phyloP scores from a whole-genome alignment of 768 basidiomycete species.

The Infundibulicybe gibba region DNA sequence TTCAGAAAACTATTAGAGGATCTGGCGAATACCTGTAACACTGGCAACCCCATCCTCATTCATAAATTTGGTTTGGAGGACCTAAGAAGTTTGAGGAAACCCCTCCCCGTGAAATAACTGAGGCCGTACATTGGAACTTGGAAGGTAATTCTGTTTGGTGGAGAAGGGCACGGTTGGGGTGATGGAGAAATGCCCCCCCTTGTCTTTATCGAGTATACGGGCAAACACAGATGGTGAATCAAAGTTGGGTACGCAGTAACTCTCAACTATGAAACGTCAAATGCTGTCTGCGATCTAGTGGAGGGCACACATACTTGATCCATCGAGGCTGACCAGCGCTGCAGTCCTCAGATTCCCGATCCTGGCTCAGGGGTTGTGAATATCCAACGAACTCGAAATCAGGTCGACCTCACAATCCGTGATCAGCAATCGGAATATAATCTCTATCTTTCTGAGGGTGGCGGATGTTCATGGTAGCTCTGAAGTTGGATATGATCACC shows the following conservation, averaged over 20 bases:
- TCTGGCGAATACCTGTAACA: conserved; percentile 57
- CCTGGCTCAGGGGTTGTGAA: conserved; percentile 28
- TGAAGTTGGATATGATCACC: too few species aligned
- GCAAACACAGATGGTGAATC: conserved; percentile 93
- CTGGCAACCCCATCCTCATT: conserved; percentile 84
- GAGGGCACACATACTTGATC: conserved; percentile 54
- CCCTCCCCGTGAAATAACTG: neutral
- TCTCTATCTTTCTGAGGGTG: conserved; percentile 54
- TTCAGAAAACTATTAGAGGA: neutral
- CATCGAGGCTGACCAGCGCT: conserved; percentile 79
- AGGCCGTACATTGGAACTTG: conserved; percentile 68
- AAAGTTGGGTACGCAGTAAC: conserved; percentile 90
- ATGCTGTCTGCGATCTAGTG: neutral
- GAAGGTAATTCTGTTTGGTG: conserved; percentile 81
- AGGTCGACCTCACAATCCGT: conserved; percentile 59
- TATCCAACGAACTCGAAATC: conserved; percentile 1
- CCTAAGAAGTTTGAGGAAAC: conserved; percentile 31
- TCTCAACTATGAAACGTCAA: conserved; percentile 57
- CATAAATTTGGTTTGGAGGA: conserved; percentile 89
- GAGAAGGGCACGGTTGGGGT: conserved; percentile 66
- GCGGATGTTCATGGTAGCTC: conserved; percentile 44
- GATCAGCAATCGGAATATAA: conserved; percentile 75
- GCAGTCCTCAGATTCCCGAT: conserved; percentile 86
- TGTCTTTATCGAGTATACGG: conserved; percentile 83
- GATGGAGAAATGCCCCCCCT: conserved; percentile 92